A percentile compares a stretch with the other conserved stretches of the same genome.
phyloP scores from a whole-genome alignment of 2,329 filamentous ascomycete species.

The Apiospora marii region DNA sequence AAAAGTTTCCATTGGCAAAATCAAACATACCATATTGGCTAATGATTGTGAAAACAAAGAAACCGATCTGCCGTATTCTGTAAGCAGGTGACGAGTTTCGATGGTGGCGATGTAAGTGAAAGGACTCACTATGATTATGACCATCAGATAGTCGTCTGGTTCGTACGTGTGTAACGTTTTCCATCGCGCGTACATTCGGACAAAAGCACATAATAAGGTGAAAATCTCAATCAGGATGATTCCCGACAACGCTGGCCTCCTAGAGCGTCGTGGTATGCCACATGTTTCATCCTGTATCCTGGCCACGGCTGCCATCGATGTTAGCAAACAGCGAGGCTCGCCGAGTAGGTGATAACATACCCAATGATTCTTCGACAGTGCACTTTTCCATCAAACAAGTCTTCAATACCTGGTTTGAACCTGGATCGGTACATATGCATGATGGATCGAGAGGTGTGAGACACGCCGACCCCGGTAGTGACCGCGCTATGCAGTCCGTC shows the following conservation, averaged over 20 bases:
- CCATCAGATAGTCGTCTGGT: constrained; percentile 50
- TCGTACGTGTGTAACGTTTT: constrained; percentile 41
- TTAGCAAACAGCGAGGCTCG: neutral
- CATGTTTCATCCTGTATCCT: constrained; percentile 45
- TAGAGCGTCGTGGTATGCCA: constrained; percentile 39
- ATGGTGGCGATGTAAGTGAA: too few relatives aligned
- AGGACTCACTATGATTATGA: constrained; percentile 43
- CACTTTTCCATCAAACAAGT: constrained; percentile 38
- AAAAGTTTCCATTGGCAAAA: too few relatives aligned
- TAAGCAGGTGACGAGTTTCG: neutral
- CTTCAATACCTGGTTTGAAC: constrained; percentile 32
- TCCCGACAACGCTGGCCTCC: constrained; percentile 42
- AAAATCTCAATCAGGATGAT: constrained; percentile 47
- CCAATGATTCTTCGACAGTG: constrained; percentile 36
- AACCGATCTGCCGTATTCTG: constrained; percentile 33
- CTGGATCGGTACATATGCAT: constrained; percentile 41
- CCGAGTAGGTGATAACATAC: constrained; percentile 30
- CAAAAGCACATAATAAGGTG: constrained; percentile 43
- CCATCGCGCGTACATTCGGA: constrained; percentile 49
- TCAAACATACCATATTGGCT: constrained; percentile 42
- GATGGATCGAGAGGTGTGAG: constrained; percentile 34
- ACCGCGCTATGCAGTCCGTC: constrained; percentile 35
- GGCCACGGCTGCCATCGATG: constrained; percentile 39
- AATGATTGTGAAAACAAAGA: constrained; percentile 41
- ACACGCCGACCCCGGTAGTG: constrained; percentile 38